Base-by-base conservation (phyloP, 2,329 filamentous ascomycete species). In the Pseudopyricularia javanii region DNA sequence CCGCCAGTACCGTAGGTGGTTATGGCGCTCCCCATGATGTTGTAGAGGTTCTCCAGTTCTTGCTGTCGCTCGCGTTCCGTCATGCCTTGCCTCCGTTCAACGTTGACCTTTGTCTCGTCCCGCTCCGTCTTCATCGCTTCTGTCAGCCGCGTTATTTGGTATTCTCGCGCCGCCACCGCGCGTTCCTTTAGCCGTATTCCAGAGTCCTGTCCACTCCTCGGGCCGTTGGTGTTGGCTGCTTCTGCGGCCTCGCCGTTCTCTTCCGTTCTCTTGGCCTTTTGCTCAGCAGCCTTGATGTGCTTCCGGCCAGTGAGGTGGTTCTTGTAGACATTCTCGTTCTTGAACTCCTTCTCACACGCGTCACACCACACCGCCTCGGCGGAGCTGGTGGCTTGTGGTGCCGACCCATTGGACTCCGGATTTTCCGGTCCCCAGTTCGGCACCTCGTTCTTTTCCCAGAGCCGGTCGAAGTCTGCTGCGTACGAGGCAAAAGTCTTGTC, bases 81-180 rank as follows among this genome's bases (percentile, higher is more conserved):
- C 90, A 98, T 95, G 58, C 91, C 91, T 66, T 94, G 89, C 67
- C 89, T 93, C 51, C 93, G 86, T 75, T 98, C 94, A 11, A 97
- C 90, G 62, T 98, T 97, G 61, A 93, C 85, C 49, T 87, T 81
- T 0, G 93, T 97, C 63, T 95, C 91, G 66, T 86, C 80, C 54
- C 91, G 85, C 64, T 95, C 88, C 14, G 85, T 86, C 64, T 87
- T 85, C 81, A 98, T 93, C 4, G 86, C 81, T 49, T 83, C 79
- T 9, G 88, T 82, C 7, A 98, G 76, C 52, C 85, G 86, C 64
- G 85, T 86, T 51, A 96, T 79, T 17, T 89, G 82, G 66, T 85
- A 85, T 65, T 98, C 93, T 53, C 90, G 84, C 64, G 93, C 88
- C 2, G 93, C 93, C 9, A 98, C 83, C 0, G 88, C 91, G 49